Evolutionary conservation across 805 yeast genomes (phyloP).

Genomic region (Nakazawaea sp.): DNA sequence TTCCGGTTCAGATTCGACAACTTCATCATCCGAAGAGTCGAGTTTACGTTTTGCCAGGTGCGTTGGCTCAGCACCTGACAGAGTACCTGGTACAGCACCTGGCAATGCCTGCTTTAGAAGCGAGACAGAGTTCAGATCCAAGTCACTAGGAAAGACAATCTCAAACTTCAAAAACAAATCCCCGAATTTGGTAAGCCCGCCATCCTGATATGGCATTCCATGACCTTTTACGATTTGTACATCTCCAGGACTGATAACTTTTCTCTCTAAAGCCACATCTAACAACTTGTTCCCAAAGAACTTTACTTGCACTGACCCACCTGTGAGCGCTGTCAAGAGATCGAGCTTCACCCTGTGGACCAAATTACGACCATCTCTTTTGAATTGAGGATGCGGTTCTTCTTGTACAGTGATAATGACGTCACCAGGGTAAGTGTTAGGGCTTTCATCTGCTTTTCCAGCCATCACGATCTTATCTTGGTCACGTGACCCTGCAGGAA

Average conservation of each 20-base stretch:
- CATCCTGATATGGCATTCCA: conserved; percentile 54
- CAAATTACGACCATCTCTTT: conserved; percentile 38
- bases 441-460: conserved; percentile 64
- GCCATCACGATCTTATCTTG: conserved; percentile 46
- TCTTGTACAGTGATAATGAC: conserved; percentile 47
- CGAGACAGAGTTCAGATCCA: conserved; percentile 28
- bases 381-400: conserved; percentile 23
- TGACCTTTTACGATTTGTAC: conserved; percentile 40
- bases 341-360: conserved; percentile 38
- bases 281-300: conserved; percentile 30
- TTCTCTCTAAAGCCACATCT: conserved; percentile 42
- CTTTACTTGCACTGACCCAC: conserved; percentile 38
- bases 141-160: conserved; percentile 46
- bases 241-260: conserved; percentile 41
- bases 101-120: conserved; percentile 15
- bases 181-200: conserved; percentile 29
- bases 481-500: conserved; percentile 48
- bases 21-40: too few relatives aligned
- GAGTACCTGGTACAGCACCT: too few relatives aligned
- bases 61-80: too few relatives aligned
- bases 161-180: conserved; percentile 53
- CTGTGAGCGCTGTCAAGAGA: conserved; percentile 47
- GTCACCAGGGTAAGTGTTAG: conserved; percentile 54
- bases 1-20: too few relatives aligned
- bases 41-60: too few relatives aligned